These are phyloP conservation scores for Colletotrichum theobromicola DNA, from an alignment of 2,329 filamentous ascomycete genomes.

Conservation along the genomic window DNA sequence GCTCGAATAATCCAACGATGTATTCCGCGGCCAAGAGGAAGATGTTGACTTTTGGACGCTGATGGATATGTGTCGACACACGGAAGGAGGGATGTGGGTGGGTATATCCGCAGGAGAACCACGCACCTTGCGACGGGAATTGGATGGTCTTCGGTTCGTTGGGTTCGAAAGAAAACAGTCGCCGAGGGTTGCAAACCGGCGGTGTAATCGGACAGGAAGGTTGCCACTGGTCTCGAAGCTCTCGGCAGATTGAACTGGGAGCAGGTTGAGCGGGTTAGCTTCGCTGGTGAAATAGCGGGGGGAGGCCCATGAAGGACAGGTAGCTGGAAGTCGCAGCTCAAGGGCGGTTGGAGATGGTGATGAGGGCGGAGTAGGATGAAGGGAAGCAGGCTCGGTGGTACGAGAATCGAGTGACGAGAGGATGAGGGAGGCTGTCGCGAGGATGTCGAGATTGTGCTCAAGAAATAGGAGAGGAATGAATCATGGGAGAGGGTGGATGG, in stretches of 20 bases:
- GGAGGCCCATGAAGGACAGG: constrained; percentile 14
- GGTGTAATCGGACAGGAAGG: background rate
- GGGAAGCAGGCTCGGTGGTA: background rate
- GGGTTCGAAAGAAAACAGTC: constrained; percentile 1
- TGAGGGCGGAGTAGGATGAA: background rate
- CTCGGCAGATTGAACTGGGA: background rate
- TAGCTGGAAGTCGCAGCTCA: constrained; percentile 8
- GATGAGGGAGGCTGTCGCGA: background rate
- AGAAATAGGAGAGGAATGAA: constrained; percentile 3
- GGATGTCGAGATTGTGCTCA: background rate
- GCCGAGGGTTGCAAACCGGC: background rate
- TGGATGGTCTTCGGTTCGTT: constrained; percentile 6
- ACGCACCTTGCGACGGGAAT: constrained; percentile 20
- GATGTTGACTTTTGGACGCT: background rate
- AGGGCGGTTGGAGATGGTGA: background rate
- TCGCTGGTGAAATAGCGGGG: constrained; percentile 11
- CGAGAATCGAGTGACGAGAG: background rate
- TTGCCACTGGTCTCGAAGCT: background rate
- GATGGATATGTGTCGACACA: background rate
- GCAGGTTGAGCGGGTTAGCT: constrained; percentile 10
- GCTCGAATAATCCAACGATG: background rate
- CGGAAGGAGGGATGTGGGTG: background rate
- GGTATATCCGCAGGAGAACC: background rate
- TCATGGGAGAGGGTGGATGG: background rate
- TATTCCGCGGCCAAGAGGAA: background rate